A percentile compares a stretch with the other conserved stretches of the same genome.
Evolutionary conservation across 306 rosid genomes (phyloP).

Genomic region (Crotalaria pallida): DNA sequence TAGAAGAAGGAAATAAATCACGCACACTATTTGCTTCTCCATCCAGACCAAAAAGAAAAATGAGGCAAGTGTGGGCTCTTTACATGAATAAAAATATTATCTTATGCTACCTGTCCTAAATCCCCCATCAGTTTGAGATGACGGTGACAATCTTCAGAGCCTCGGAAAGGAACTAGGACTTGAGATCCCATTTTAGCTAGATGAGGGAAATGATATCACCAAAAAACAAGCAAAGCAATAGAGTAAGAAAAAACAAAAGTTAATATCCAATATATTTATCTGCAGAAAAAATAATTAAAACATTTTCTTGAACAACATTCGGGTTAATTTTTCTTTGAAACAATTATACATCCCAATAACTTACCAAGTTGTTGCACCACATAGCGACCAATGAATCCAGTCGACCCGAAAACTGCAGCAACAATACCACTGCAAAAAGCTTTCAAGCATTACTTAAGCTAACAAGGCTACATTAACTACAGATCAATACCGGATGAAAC

Average conservation of each 20-base stretch:
- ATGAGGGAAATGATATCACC: constrained; percentile 26
- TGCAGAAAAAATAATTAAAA: background rate
- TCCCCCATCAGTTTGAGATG: constrained; percentile 99
- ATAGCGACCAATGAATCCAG: constrained; percentile 99
- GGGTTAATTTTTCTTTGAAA: background rate
- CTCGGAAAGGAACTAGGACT: constrained; percentile 90
- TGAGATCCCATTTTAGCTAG: constrained; percentile 98
- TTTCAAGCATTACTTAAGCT: constrained; percentile 21
- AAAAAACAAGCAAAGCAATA: constrained; percentile 1
- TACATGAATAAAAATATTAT: constrained; percentile 3
- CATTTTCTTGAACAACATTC: background rate
- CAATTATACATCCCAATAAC: constrained; percentile 8
- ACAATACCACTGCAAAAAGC: constrained; percentile 72
- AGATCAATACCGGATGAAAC: constrained; percentile 16
- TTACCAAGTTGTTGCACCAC: constrained; percentile 95
- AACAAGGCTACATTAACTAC: constrained; percentile 13
- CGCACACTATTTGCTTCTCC: constrained; percentile 6
- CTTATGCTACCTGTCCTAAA: constrained; percentile 82
- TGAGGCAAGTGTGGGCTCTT: background rate
- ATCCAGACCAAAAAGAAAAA: constrained; percentile 5
- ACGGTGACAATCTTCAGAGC: constrained; percentile 89
- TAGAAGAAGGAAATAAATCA: constrained; percentile 2
- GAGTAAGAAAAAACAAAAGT: background rate
- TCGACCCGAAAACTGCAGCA: constrained; percentile 95
- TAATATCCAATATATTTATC: background rate